Base-by-base conservation (phyloP, 2,329 filamentous ascomycete genomes). In the Cladosporium sp. region DNA sequence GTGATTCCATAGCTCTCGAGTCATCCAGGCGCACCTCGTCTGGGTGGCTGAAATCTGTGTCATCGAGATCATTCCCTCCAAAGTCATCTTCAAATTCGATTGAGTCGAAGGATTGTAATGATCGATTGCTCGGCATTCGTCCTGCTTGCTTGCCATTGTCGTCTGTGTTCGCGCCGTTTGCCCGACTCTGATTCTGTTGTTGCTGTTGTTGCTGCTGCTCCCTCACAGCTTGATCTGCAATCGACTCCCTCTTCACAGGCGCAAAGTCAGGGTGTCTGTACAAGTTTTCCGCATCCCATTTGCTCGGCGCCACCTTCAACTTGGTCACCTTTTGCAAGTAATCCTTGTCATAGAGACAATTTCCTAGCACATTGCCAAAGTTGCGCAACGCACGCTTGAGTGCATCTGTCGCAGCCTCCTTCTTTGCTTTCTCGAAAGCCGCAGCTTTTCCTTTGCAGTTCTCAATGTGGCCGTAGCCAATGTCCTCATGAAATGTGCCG, bases 371-470 rank as follows among this genome's bases (percentile, higher is more conserved):
- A 62, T 97, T 97, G 53, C 93, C 93, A 70, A 99, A 99, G 56
- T 84, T 96, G 53, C 92, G 80, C 62, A 99, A 67, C 1, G 93
- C 83, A 58, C 93, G 80, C 71, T 99, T 99, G 65, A 99, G 67
- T 1, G 84, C 93, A 71, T 99, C 93, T 8, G 95, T 97, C 2
- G 90, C 95, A 7, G 89, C 95, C 73, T 97, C 91, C 68, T 99
- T 99, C 75, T 97, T 99, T 1, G 93, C 91, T 71, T 99, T 99
- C 68, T 99, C 93, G 63, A 97, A 99, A 0, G 92, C 93, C 45
- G 88, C 86, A 3, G 91, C 92, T 72, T 99, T 99, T 50, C 89
- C 88, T 70, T 92, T 95, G 68, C 86, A 89, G 64, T 99, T 99
- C 69, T 97, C 92, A 60, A 95, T 95, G 59, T 93, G 88, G 7